A percentile compares a stretch with the other conserved stretches of the same genome.
These are phyloP conservation scores for Corchorus olitorius DNA, from an alignment of 345 rosid species.

Conservation along the genomic window DNA sequence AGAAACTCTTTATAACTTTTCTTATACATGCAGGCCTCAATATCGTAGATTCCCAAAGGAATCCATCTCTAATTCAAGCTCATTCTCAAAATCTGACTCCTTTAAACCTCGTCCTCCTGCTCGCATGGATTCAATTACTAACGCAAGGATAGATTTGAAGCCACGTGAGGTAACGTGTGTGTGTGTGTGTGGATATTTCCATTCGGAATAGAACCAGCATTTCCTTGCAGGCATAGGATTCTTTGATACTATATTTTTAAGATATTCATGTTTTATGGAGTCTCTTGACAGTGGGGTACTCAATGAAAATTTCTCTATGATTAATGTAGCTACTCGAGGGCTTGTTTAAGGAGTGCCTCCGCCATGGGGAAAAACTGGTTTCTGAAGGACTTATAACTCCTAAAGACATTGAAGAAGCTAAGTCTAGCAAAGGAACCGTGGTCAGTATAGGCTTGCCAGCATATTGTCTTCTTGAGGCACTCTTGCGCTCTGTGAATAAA, in stretches of 20 bases:
- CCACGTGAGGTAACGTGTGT: conserved; percentile 65
- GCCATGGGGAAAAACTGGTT: conserved; percentile 61
- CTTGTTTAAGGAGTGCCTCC: conserved; percentile 62
- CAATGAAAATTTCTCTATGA: conserved; percentile 22
- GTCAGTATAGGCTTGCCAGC: conserved; percentile 89
- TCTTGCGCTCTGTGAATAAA: conserved; percentile 65
- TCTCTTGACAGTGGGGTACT: conserved; percentile 8
- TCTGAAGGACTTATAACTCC: conserved; percentile 71
- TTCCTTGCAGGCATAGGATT: not conserved
- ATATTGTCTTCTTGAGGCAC: conserved; percentile 68
- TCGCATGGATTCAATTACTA: conserved; percentile 52
- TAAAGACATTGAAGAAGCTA: conserved; percentile 81
- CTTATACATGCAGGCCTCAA: conserved; percentile 48
- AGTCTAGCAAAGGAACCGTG: conserved; percentile 58
- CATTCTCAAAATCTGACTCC: conserved; percentile 53
- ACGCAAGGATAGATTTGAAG: conserved; percentile 60
- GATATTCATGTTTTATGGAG: conserved; percentile 1
- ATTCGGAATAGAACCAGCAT: not conserved
- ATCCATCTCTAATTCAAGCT: conserved; percentile 16
- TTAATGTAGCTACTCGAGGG: conserved; percentile 60
- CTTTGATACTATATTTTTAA: not conserved
- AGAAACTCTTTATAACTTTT: conserved; percentile 11
- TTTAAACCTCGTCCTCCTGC: conserved; percentile 44
- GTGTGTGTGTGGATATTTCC: not conserved
- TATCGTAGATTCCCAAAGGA: conserved; percentile 38